Conservation (phyloP, 768 basidiomycete genomes). For the Collybiopsis confluens region DNA sequence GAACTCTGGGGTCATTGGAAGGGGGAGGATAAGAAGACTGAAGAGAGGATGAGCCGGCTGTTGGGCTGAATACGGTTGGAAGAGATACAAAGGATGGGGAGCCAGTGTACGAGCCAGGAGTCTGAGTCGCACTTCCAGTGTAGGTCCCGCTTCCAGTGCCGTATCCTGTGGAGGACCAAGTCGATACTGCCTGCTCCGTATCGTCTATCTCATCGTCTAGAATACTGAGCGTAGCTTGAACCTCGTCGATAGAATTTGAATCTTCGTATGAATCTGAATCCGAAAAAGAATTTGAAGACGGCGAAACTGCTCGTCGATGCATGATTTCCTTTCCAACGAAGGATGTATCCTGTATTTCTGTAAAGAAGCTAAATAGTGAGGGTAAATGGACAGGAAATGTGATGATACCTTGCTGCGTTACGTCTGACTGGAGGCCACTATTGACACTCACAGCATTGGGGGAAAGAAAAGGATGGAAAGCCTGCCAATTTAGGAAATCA, state of each 20-base stretch:
- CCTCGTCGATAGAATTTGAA: constrained; percentile 48
- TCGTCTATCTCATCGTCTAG: constrained; percentile 66
- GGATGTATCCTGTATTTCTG: neutral
- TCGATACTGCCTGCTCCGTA: constrained; percentile 59
- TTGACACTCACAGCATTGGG: neutral
- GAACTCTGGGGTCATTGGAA: constrained; percentile 31
- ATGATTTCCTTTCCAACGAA: neutral
- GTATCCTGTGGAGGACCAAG: constrained; percentile 44
- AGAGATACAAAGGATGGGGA: constrained; percentile 44
- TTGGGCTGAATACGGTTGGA: constrained; percentile 33
- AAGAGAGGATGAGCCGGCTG: constrained; percentile 17
- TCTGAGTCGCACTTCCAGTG: constrained; percentile 17
- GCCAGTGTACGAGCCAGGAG: constrained; percentile 37
- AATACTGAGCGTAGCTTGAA: constrained; percentile 62
- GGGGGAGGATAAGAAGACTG: constrained; percentile 19
- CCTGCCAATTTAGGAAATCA: neutral
- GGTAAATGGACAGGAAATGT: neutral
- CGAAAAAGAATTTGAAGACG: constrained; percentile 31
- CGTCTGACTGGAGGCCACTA: neutral
- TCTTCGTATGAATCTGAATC: constrained; percentile 62
- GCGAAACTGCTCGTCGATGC: constrained; percentile 3
- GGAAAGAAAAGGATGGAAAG: neutral
- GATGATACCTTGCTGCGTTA: neutral
- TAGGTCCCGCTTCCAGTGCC: constrained; percentile 16
- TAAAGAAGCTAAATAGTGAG: neutral